Conservation (phyloP, 2,329 filamentous ascomycete genomes). For the Pseudopyricularia javanii region DNA sequence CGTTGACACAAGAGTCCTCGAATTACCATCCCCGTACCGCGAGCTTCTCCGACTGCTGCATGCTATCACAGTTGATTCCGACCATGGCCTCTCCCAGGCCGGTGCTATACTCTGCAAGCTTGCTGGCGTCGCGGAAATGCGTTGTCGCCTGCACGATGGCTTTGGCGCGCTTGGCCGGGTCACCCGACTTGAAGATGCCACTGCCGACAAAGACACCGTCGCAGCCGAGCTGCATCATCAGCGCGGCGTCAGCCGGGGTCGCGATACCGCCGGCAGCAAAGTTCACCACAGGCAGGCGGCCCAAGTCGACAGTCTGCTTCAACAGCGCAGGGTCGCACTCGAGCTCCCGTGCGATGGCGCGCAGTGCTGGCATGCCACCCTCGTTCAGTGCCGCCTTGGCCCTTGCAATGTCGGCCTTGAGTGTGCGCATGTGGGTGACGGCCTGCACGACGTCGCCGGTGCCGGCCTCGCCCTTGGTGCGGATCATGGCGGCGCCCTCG, state of each 20-base stretch:
- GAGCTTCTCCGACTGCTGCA: constrained; percentile 72
- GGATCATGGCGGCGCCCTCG: constrained; percentile 96
- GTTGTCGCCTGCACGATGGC: constrained; percentile 93
- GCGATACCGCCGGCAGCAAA: constrained; percentile 98
- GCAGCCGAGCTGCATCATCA: constrained; percentile 98
- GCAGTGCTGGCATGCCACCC: constrained; percentile 38
- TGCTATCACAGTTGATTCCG: constrained; percentile 72
- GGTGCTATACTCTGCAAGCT: constrained; percentile 76
- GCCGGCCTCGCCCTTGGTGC: constrained; percentile 95
- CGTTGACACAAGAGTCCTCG: not conserved
- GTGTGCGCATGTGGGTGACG: constrained; percentile 87
- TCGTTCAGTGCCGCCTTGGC: constrained; percentile 62
- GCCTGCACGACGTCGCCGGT: constrained; percentile 96
- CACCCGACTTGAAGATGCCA: constrained; percentile 94
- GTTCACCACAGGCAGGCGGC: constrained; percentile 88
- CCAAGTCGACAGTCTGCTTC: constrained; percentile 75
- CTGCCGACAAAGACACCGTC: constrained; percentile 96
- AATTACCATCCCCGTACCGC: constrained; percentile 75
- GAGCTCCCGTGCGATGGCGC: constrained; percentile 70
- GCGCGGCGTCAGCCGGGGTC: constrained; percentile 90
- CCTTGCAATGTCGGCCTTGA: constrained; percentile 68
- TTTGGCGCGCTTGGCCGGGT: constrained; percentile 79
- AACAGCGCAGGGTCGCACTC: constrained; percentile 68
- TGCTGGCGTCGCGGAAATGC: constrained; percentile 74
- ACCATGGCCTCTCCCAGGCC: constrained; percentile 97